Conservation (phyloP, 805 yeast species). For the Starmerella ratchasimensis region DNA sequence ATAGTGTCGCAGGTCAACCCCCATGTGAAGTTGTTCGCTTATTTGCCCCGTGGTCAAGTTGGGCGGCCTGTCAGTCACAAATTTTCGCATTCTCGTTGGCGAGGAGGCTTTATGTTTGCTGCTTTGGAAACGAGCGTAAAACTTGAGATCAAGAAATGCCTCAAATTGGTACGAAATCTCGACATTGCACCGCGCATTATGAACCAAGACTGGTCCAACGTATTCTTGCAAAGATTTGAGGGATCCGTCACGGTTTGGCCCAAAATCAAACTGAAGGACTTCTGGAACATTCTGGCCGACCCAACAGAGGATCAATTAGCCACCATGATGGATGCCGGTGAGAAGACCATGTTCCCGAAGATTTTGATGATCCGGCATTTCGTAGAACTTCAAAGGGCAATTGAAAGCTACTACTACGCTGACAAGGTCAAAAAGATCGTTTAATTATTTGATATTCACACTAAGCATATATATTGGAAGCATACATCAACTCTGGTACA, state of each 20-base stretch:
- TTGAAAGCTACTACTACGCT: neutral
- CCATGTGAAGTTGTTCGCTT: conserved; percentile 60
- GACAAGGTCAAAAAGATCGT: neutral
- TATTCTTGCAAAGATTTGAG: conserved; percentile 59
- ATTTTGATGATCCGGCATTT: conserved; percentile 52
- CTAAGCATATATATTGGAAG: too few species aligned
- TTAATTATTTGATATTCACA: too few species aligned
- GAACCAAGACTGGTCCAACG: conserved; percentile 70
- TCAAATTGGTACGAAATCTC: conserved; percentile 48
- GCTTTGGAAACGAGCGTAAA: conserved; percentile 58
- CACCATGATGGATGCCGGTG: conserved; percentile 47
- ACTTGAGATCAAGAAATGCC: conserved; percentile 65
- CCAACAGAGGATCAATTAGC: conserved; percentile 48
- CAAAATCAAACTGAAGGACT: conserved; percentile 43
- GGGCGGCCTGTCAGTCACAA: conserved; percentile 61
- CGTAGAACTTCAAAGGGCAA: conserved; percentile 38
- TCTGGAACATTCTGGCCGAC: conserved; percentile 50
- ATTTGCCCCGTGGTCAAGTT: conserved; percentile 66
- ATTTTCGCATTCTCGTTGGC: conserved; percentile 37
- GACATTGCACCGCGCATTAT: conserved; percentile 54
- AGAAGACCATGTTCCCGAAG: conserved; percentile 52
- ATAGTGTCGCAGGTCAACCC: conserved; percentile 76
- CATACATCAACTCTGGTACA: too few species aligned
- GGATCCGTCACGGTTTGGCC: conserved; percentile 75
- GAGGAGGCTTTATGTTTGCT: conserved; percentile 68